These are phyloP conservation scores for Groenewaldozyma sp. DNA, from an alignment of 1,139 yeast genomes.

Conservation along the genomic window DNA sequence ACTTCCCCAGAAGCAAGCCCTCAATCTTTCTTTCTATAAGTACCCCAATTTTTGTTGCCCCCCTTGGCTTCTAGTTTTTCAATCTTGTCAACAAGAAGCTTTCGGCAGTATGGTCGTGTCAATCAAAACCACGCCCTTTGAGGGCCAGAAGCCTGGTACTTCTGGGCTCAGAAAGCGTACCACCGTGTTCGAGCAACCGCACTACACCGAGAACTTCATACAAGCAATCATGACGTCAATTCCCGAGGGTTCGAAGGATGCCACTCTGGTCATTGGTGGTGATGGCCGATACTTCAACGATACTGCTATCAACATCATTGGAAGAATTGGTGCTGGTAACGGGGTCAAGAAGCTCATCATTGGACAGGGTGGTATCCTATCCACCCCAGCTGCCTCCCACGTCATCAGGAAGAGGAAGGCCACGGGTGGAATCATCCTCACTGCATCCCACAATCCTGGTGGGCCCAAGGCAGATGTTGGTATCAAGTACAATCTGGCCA, in stretches of 20 bases:
- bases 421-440: slow-evolving; percentile 92
- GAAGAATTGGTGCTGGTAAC: slow-evolving; percentile 80
- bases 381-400: slow-evolving; percentile 95
- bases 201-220: slow-evolving; percentile 89
- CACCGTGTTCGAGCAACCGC: slow-evolving; percentile 56
- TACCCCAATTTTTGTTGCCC: neutral
- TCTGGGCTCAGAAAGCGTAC: slow-evolving; percentile 94
- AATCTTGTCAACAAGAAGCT: neutral
- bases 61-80: neutral
- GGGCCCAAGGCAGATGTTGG: slow-evolving; percentile 92
- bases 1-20: too few species aligned
- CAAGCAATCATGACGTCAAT: slow-evolving; percentile 80
- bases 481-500: slow-evolving; percentile 86
- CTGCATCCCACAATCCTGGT: slow-evolving; percentile 99
- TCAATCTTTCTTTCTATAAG: neutral
- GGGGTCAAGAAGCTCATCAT: slow-evolving; percentile 77
- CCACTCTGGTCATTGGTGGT: slow-evolving; percentile 88
- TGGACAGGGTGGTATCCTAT: slow-evolving; percentile 80
- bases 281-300: slow-evolving; percentile 93
- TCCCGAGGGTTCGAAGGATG: slow-evolving; percentile 73
- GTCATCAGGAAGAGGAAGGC: slow-evolving; percentile 68
- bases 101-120: slow-evolving; percentile 13
- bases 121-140: slow-evolving; percentile 61
- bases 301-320: slow-evolving; percentile 70
- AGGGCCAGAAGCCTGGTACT: slow-evolving; percentile 96